Conservation (phyloP, 179 eudicot genomes). For the Gypsophila paniculata region DNA sequence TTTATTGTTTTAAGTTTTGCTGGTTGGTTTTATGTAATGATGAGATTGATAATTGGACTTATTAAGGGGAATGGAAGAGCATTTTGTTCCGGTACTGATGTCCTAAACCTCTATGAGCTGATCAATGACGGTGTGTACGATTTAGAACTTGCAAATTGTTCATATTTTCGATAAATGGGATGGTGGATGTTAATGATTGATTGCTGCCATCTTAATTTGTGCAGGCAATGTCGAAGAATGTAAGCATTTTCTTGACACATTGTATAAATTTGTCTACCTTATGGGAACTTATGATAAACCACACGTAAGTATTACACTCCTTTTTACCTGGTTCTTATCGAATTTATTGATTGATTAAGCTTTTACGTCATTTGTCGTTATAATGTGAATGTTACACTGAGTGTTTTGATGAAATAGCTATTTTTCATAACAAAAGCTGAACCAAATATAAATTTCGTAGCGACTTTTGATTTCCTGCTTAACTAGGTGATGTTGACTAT, state of each 20-base stretch:
- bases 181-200: background rate
- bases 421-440: background rate
- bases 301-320: conserved; percentile 50
- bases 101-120: conserved; percentile 49
- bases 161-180: background rate
- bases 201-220: conserved; percentile 21
- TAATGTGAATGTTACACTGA: background rate
- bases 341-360: background rate
- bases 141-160: background rate
- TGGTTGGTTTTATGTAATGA: conserved; percentile 3
- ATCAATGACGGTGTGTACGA: conserved; percentile 62
- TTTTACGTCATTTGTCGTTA: no score
- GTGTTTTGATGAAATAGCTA: background rate
- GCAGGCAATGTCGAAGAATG: conserved; percentile 81
- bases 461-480: background rate
- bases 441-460: background rate
- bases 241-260: conserved; percentile 52
- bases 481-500: conserved; percentile 13
- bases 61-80: conserved; percentile 71
- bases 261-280: conserved; percentile 73
- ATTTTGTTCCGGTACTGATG: conserved; percentile 84
- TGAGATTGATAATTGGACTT: conserved; percentile 17
- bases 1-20: background rate
- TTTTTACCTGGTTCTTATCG: background rate
- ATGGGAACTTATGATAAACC: conserved; percentile 90